phyloP scores from a whole-genome alignment of 371 early-diverging fungal genomes.

The Mortierella sp. region DNA sequence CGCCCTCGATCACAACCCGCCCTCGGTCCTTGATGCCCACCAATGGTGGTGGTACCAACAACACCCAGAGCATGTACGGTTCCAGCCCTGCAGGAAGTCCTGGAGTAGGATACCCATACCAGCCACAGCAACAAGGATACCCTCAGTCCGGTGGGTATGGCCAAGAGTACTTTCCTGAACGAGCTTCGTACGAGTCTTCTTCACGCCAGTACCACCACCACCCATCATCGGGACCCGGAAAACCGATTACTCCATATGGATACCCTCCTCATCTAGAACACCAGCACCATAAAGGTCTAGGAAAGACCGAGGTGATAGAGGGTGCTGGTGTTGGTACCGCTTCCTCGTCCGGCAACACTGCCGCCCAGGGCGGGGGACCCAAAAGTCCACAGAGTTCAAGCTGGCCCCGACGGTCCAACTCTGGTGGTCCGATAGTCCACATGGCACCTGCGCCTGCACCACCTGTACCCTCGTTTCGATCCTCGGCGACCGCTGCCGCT shows the following conservation, averaged over 20 bases:
- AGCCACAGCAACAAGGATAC: background rate
- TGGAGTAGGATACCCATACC: background rate
- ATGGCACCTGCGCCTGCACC: background rate
- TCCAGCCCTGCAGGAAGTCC: background rate
- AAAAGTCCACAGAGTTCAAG: background rate
- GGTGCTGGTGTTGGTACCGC: too few species aligned
- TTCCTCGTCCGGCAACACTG: too few species aligned
- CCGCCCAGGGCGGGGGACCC: too few species aligned
- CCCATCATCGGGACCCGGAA: too few species aligned
- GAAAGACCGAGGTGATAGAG: too few species aligned
- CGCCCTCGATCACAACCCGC: conserved; percentile 50
- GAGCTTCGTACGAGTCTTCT: background rate
- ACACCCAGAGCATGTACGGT: conserved; percentile 2
- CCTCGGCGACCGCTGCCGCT: background rate
- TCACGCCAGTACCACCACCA: too few species aligned
- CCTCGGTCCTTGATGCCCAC: conserved; percentile 33
- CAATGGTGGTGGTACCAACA: too few species aligned
- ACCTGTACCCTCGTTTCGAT: background rate
- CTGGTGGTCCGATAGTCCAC: background rate
- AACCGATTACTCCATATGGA: too few species aligned
- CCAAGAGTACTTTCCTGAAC: background rate
- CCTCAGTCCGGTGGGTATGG: background rate
- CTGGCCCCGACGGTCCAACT: background rate
- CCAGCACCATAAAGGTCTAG: too few species aligned
- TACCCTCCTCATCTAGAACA: too few species aligned